Percentiles rank a stretch among this genome's conserved stretches.
Evolutionary conservation across 2,329 filamentous ascomycete species (phyloP).

Genomic region (Calonectria montana): DNA sequence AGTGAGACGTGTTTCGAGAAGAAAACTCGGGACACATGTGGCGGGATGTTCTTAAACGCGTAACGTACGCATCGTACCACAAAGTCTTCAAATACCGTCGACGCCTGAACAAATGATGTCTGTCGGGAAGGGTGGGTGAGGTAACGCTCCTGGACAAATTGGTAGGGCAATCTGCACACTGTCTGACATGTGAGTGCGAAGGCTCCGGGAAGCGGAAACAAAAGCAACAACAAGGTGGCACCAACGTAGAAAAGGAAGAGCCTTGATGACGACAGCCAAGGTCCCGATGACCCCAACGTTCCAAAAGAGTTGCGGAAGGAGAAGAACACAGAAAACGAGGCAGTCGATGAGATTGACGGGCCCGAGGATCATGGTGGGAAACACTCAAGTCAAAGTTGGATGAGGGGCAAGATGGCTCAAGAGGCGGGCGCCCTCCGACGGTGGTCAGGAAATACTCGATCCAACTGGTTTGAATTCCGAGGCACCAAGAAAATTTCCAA

Average conservation of each 20-base stretch:
- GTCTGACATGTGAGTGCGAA: slow-evolving; percentile 24
- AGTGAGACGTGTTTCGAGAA: slow-evolving; percentile 79
- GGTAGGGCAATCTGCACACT: slow-evolving; percentile 46
- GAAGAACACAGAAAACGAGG: slow-evolving; percentile 75
- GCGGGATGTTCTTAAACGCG: slow-evolving; percentile 78
- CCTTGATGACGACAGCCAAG: slow-evolving; percentile 66
- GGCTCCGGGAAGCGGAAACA: neutral
- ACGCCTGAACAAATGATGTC: slow-evolving; percentile 73
- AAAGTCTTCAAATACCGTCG: slow-evolving; percentile 81
- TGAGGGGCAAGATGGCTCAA: slow-evolving; percentile 15
- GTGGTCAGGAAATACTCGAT: neutral
- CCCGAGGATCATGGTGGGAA: slow-evolving; percentile 73
- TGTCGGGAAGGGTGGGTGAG: slow-evolving; percentile 43
- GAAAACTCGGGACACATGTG: slow-evolving; percentile 78
- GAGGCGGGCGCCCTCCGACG: slow-evolving; percentile 1
- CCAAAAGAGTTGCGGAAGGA: slow-evolving; percentile 77
- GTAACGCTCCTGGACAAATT: slow-evolving; percentile 48
- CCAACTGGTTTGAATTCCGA: neutral
- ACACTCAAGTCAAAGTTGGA: slow-evolving; percentile 13
- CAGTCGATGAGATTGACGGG: slow-evolving; percentile 83
- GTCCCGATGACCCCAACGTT: slow-evolving; percentile 73
- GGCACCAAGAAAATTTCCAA: neutral
- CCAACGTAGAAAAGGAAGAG: slow-evolving; percentile 78
- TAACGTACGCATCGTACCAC: slow-evolving; percentile 83
- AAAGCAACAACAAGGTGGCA: slow-evolving; percentile 18